phyloP scores from a whole-genome alignment of 441 rosid species.

The Iberis amara region DNA sequence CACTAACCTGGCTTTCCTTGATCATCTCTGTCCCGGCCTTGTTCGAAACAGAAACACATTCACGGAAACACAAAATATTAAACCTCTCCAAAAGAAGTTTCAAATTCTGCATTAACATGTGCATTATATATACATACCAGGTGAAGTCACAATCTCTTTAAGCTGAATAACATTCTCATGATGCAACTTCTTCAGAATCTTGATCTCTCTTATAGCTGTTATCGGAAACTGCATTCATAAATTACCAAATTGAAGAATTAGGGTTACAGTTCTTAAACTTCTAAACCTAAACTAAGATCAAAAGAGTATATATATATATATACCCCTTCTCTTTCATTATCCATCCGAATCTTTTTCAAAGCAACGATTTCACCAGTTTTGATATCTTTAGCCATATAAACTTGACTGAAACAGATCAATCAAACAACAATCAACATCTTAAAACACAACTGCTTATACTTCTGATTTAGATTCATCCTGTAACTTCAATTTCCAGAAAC shows the following conservation, averaged over 20 bases:
- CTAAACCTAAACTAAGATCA: slow-evolving; percentile 1
- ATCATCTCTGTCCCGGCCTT: slow-evolving; percentile 79
- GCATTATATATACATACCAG: slow-evolving; percentile 11
- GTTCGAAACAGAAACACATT: background rate
- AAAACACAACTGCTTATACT: no score
- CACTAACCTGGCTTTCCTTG: slow-evolving; percentile 69
- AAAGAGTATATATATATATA: background rate
- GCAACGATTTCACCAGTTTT: slow-evolving; percentile 32
- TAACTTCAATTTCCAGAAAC: background rate
- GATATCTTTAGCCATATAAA: slow-evolving; percentile 60
- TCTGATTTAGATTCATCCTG: background rate
- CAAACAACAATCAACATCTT: no score
- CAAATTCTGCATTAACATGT: no score
- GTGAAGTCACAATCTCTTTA: slow-evolving; percentile 86
- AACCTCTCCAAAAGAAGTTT: background rate
- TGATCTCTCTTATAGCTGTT: slow-evolving; percentile 84
- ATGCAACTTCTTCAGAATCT: slow-evolving; percentile 73
- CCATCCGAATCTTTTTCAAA: slow-evolving; percentile 31
- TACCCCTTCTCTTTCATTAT: slow-evolving; percentile 36
- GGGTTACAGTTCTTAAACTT: background rate
- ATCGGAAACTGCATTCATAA: slow-evolving; percentile 84
- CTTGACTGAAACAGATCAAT: slow-evolving; percentile 51
- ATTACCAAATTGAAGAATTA: background rate
- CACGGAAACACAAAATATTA: background rate
- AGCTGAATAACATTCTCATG: slow-evolving; percentile 77